These are phyloP conservation scores for Heliamphora pulchella DNA, from an alignment of 179 eudicot species.

Conservation along the genomic window DNA sequence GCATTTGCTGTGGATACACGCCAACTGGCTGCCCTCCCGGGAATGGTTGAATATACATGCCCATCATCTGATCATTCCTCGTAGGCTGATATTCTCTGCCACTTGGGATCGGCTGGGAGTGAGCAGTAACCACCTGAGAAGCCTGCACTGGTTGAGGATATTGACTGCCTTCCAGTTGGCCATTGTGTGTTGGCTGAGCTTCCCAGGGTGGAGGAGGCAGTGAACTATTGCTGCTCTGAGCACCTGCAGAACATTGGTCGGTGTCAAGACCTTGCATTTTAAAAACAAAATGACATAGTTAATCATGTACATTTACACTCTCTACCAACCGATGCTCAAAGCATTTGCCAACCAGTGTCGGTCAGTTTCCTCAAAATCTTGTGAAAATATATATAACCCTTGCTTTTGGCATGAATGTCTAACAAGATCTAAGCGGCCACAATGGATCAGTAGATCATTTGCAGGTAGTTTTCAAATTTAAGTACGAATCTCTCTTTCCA, in stretches of 20 bases:
- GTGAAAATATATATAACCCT: neutral
- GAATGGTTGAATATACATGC: conserved; percentile 49
- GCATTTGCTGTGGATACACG: conserved; percentile 51
- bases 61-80: conserved; percentile 39
- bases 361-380: conserved; percentile 5
- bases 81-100: conserved; percentile 35
- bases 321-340: neutral
- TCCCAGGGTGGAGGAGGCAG: conserved; percentile 99
- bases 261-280: too few relatives aligned
- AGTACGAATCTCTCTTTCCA: too few relatives aligned
- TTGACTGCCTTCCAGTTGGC: conserved; percentile 31
- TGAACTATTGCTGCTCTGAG: conserved; percentile 39
- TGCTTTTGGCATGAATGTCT: neutral
- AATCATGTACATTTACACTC: neutral
- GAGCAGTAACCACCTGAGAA: conserved; percentile 26
- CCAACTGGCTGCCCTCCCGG: conserved; percentile 31
- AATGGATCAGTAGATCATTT: neutral
- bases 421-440: neutral
- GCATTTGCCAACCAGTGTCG: neutral
- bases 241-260: conserved; percentile 34
- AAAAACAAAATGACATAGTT: neutral
- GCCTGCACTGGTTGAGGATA: conserved; percentile 40
- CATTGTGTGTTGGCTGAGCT: conserved; percentile 34
- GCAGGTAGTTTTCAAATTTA: too few relatives aligned
- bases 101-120: conserved; percentile 38